phyloP scores from a whole-genome alignment of 148 eudicot genomes.

The Fagopyrum esculentum region DNA sequence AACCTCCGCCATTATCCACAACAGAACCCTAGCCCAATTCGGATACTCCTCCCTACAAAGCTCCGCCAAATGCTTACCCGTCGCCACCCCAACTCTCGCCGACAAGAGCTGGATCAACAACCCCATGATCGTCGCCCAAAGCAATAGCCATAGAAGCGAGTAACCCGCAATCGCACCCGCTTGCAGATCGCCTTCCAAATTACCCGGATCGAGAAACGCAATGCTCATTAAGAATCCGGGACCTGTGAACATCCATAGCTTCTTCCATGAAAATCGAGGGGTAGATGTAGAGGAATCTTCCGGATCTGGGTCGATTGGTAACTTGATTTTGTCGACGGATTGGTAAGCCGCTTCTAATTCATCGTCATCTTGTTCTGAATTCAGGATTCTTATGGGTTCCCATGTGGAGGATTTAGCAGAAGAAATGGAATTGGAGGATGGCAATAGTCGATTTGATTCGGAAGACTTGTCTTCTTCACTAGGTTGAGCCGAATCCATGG shows the following conservation, averaged over 20 bases:
- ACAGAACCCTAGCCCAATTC: neutral
- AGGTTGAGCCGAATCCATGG: neutral
- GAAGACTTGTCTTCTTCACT: slow-evolving; percentile 2
- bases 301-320: neutral
- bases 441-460: slow-evolving; percentile 5
- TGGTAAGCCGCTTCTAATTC: slow-evolving; percentile 10
- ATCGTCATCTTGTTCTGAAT: slow-evolving; percentile 6
- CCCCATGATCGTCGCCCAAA: slow-evolving; percentile 12
- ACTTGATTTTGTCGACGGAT: slow-evolving; percentile 10
- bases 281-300: neutral
- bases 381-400: neutral
- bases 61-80: slow-evolving; percentile 17
- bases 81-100: slow-evolving; percentile 9
- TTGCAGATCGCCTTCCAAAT: slow-evolving; percentile 11
- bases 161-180: slow-evolving; percentile 9
- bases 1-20: slow-evolving; percentile 15
- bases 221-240: slow-evolving; percentile 8
- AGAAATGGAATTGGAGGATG: neutral
- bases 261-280: slow-evolving; percentile 12
- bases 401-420: neutral
- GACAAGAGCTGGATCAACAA: slow-evolving; percentile 7
- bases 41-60: slow-evolving; percentile 16
- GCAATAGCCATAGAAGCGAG: neutral
- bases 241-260: slow-evolving; percentile 14
- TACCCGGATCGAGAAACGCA: slow-evolving; percentile 12